A percentile compares a stretch with the other conserved stretches of the same genome.
These are phyloP conservation scores for Phytophthora vignae DNA, from an alignment of 352 stramenopile species.

Conservation along the genomic window DNA sequence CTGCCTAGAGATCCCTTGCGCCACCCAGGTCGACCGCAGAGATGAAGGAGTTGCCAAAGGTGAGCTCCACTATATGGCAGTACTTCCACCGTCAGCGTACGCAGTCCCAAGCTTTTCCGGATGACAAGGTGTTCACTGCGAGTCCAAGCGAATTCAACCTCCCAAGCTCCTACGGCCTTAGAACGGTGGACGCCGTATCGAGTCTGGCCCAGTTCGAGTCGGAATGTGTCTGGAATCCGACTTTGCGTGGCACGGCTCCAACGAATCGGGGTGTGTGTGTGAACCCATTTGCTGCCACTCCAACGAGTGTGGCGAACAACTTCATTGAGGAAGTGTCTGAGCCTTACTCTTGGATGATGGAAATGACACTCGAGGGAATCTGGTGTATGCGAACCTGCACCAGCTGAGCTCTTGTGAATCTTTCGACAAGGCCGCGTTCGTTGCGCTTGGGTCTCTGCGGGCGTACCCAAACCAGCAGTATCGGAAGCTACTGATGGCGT, in stretches of 20 bases:
- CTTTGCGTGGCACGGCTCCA: constrained; percentile 23
- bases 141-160: constrained; percentile 26
- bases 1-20: constrained; percentile 44
- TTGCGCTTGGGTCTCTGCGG: constrained; percentile 48
- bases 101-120: neutral
- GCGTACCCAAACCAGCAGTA: constrained; percentile 62
- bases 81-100: constrained; percentile 25
- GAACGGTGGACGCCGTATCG: constrained; percentile 22
- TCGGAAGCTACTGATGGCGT: constrained; percentile 47
- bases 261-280: constrained; percentile 21
- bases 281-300: constrained; percentile 53
- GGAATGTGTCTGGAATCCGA: constrained; percentile 57
- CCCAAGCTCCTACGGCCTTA: constrained; percentile 16
- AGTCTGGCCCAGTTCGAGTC: constrained; percentile 21
- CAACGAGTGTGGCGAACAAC: constrained; percentile 23
- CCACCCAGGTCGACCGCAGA: constrained; percentile 1
- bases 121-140: constrained; percentile 20
- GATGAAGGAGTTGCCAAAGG: constrained; percentile 13
- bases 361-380: constrained; percentile 44
- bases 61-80: constrained; percentile 28
- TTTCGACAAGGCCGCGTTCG: constrained; percentile 39
- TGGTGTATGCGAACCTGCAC: constrained; percentile 52
- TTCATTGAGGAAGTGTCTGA: constrained; percentile 48
- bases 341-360: constrained; percentile 50
- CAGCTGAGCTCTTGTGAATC: constrained; percentile 9